Base-by-base conservation (phyloP, 768 basidiomycete genomes). In the Lactarius evosmus region DNA sequence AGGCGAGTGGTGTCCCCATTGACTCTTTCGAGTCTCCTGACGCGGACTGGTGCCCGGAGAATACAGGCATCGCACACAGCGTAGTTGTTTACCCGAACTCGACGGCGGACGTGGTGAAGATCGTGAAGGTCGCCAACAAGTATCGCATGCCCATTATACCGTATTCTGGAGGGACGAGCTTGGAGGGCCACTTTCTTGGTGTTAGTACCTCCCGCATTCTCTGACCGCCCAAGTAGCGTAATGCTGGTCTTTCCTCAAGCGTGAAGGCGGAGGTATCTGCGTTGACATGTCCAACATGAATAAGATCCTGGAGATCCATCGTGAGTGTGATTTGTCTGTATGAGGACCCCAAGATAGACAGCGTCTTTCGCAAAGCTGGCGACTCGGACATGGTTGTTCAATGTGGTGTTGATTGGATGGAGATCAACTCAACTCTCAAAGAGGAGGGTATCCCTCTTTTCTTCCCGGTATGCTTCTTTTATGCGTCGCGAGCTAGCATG, bases 171-270 rank as follows among this genome's bases (percentile, higher is more conserved):
- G 93, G 90, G 12, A 96, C 93, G 0, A 88, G 87, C 70, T 79
- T 95, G 14, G 94, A 96, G 72, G 93, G 93, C 0, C 92, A 96
- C 75, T 91, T 88, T 66, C 83, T 84, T 54, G 89, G 89, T 32
- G 90, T 91, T 62, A 61, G 80, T 74, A 12, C 40, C 17, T 32
- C 25, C 46, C 19, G 29, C 17, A 36, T 34, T 29, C 33, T 29
- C 3, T 36, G 25, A 22, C 33, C 19, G 5, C 7, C 0, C 40
- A 7, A 19, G 40, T 19, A 40, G 40, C 9, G 8, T 27, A 33
- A 17, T 36, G 22, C 30, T 33, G 7, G 25, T 33, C 29, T 25
- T 30, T 12, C 25, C 30, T 22, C 17, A 9, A 81, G 80, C 66
- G 70, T 63, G 70, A 75, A 22, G 72, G 76, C 27, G 87, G 86